These are phyloP conservation scores for Diaporthe ilicicola DNA, from an alignment of 2,329 filamentous ascomycete species.

Conservation along the genomic window DNA sequence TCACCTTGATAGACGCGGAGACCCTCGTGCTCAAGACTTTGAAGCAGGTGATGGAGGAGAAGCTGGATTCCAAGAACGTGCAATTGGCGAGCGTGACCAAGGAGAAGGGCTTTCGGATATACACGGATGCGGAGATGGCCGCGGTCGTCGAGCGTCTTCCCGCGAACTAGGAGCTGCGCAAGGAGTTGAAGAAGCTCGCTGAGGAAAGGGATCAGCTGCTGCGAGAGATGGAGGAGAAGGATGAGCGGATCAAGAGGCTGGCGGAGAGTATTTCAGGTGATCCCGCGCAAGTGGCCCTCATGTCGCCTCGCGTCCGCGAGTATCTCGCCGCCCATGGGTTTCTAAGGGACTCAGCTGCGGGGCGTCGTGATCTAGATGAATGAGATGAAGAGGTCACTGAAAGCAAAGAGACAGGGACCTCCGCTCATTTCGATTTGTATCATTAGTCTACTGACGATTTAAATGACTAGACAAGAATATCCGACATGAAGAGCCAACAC, in stretches of 20 bases:
- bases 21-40: conserved; percentile 95
- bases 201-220: conserved; percentile 2
- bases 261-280: background rate
- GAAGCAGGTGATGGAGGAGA: conserved; percentile 99
- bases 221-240: background rate
- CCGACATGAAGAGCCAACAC: background rate
- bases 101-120: conserved; percentile 98
- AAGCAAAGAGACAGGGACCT: background rate
- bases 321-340: background rate
- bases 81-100: conserved; percentile 97
- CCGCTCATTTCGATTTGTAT: conserved; percentile 25
- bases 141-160: conserved; percentile 85
- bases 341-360: background rate
- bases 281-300: background rate
- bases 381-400: conserved; percentile 29
- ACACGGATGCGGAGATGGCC: conserved; percentile 97
- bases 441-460: conserved; percentile 30
- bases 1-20: conserved; percentile 92
- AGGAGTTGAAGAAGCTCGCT: background rate
- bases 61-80: conserved; percentile 98
- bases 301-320: background rate
- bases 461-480: conserved; percentile 25
- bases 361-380: conserved; percentile 25
- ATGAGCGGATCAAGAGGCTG: background rate
- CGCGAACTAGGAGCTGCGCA: conserved; percentile 59